A percentile compares a stretch with the other conserved stretches of the same genome.
Conservation (phyloP, 306 rosid species). For the Mimosa bimucronata region DNA sequence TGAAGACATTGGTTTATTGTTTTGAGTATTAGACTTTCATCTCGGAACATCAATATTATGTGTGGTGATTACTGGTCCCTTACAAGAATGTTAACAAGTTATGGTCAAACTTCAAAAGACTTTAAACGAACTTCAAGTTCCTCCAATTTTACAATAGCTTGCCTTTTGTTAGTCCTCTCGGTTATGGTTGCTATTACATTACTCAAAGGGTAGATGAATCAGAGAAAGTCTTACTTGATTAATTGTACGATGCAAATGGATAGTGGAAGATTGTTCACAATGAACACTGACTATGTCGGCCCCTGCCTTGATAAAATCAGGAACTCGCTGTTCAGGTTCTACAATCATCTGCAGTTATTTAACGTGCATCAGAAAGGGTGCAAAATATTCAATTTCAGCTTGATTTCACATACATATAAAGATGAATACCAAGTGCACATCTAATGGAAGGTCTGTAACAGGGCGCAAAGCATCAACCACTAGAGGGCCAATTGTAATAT, state of each 20-base stretch:
- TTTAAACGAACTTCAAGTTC: neutral
- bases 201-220: conserved; percentile 10
- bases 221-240: conserved; percentile 61
- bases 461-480: conserved; percentile 97
- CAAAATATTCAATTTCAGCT: conserved; percentile 5
- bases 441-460: conserved; percentile 98
- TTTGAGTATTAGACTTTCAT: neutral
- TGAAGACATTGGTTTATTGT: neutral
- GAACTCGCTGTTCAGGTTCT: conserved; percentile 96
- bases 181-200: conserved; percentile 26
- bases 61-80: neutral
- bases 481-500: conserved; percentile 97
- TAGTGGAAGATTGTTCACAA: conserved; percentile 90
- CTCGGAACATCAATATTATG: neutral
- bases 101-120: neutral
- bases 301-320: conserved; percentile 98
- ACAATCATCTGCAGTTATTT: conserved; percentile 80
- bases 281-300: conserved; percentile 99
- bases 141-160: neutral
- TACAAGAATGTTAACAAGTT: neutral
- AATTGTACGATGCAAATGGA: conserved; percentile 94
- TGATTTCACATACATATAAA: conserved; percentile 22
- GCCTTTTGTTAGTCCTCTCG: conserved; percentile 10
- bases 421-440: conserved; percentile 87
- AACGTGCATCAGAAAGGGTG: conserved; percentile 41